phyloP scores from a whole-genome alignment of 768 basidiomycete species.

The Pholiota molesta region DNA sequence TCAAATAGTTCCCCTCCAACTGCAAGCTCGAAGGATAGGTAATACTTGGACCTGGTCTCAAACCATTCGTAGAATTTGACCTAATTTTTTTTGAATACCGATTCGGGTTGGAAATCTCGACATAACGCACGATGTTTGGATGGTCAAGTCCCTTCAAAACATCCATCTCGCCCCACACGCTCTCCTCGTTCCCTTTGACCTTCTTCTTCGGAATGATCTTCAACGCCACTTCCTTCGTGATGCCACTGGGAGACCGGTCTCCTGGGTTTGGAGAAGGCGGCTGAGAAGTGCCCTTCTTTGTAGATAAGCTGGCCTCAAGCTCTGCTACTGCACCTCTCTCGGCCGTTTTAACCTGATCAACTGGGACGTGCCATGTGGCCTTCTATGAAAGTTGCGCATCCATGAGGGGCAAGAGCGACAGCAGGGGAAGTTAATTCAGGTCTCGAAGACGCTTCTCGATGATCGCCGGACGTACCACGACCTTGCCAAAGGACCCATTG shows the following conservation, averaged over 20 bases:
- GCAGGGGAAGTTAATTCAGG: not conserved
- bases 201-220: slow-evolving; percentile 97
- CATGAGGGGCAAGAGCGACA: slow-evolving; percentile 4
- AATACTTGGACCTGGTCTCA: slow-evolving; percentile 92
- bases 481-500: slow-evolving; percentile 88
- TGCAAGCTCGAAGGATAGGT: slow-evolving; percentile 94
- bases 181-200: slow-evolving; percentile 87
- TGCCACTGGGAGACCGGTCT: slow-evolving; percentile 31
- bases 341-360: slow-evolving; percentile 57
- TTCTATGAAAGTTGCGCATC: slow-evolving; percentile 40
- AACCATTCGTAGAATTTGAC: slow-evolving; percentile 98
- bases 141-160: slow-evolving; percentile 90
- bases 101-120: not conserved
- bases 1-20: slow-evolving; percentile 95
- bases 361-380: slow-evolving; percentile 79
- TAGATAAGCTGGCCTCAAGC: slow-evolving; percentile 9
- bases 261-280: slow-evolving; percentile 27
- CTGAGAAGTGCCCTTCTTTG: slow-evolving; percentile 23
- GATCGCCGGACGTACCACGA: slow-evolving; percentile 54
- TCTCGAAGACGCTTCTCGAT: slow-evolving; percentile 2
- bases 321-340: slow-evolving; percentile 59
- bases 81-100: slow-evolving; percentile 36
- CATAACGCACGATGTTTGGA: slow-evolving; percentile 79
- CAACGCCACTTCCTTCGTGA: slow-evolving; percentile 76
- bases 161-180: slow-evolving; percentile 93